phyloP scores from a whole-genome alignment of 805 yeast genomes.

The Candida parachauliodes region DNA sequence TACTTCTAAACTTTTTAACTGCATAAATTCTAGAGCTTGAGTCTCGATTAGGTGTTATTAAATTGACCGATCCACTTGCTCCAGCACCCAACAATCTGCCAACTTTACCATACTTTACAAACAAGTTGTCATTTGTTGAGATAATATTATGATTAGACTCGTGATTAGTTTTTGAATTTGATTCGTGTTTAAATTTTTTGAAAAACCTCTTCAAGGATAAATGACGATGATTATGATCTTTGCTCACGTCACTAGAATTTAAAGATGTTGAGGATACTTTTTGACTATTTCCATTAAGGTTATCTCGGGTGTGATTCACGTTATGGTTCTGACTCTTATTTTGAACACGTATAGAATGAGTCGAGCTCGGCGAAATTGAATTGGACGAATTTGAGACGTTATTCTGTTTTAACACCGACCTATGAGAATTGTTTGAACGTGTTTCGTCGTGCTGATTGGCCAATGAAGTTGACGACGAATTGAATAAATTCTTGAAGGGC shows the following conservation, averaged over 20 bases:
- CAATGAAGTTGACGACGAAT: constrained; percentile 4
- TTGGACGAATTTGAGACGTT: constrained; percentile 21
- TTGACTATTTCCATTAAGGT: constrained; percentile 1
- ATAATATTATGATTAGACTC: background rate
- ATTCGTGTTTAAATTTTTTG: constrained; percentile 39
- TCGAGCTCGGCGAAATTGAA: constrained; percentile 24
- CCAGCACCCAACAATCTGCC: constrained; percentile 84
- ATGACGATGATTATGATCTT: constrained; percentile 3
- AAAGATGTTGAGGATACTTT: constrained; percentile 2
- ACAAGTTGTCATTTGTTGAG: constrained; percentile 19
- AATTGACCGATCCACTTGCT: constrained; percentile 90
- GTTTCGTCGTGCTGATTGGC: constrained; percentile 1
- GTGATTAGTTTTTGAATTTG: constrained; percentile 12
- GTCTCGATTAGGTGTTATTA: constrained; percentile 54
- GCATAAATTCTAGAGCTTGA: constrained; percentile 55
- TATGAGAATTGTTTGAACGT: constrained; percentile 15
- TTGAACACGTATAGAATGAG: constrained; percentile 15
- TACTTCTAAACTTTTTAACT: constrained; percentile 78
- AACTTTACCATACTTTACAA: constrained; percentile 60
- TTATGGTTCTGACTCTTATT: background rate
- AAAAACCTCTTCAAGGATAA: constrained; percentile 45
- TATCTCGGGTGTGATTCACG: background rate
- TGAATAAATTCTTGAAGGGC: constrained; percentile 7
- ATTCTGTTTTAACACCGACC: constrained; percentile 22
- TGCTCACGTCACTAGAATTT: constrained; percentile 41